Percentiles rank a stretch among this genome's conserved stretches.
phyloP scores from a whole-genome alignment of 768 basidiomycete species.

The Jaapia argillacea region DNA sequence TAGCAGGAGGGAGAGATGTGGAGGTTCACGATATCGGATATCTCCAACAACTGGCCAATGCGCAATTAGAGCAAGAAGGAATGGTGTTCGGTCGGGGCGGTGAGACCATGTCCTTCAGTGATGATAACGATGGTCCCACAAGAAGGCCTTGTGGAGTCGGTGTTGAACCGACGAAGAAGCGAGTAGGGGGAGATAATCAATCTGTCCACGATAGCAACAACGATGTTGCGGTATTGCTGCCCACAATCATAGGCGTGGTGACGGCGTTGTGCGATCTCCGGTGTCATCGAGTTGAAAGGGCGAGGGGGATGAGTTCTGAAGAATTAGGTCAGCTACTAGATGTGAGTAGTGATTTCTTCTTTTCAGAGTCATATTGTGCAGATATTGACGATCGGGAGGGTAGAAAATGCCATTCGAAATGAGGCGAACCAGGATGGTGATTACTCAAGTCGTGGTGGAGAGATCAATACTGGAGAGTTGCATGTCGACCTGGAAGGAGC shows the following conservation, averaged over 20 bases:
- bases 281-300: background rate
- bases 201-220: too few species aligned
- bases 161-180: too few species aligned
- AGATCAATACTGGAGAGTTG: slow-evolving; percentile 45
- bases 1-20: background rate
- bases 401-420: slow-evolving; percentile 28
- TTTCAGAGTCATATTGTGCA: background rate
- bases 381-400: background rate
- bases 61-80: background rate
- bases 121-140: background rate
- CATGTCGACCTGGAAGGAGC: slow-evolving; percentile 29
- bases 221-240: background rate
- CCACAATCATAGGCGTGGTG: background rate
- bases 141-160: background rate
- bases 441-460: slow-evolving; percentile 39
- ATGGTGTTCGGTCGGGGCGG: background rate
- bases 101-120: background rate
- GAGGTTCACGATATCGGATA: background rate
- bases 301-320: background rate
- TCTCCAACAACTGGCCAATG: background rate
- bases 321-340: background rate
- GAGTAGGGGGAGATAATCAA: too few species aligned
- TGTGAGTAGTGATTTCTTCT: background rate
- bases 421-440: slow-evolving; percentile 32
- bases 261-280: background rate